Evolutionary conservation across 202 grass and related monocot genomes (phyloP).

Genomic region (Panicum virgatum): DNA sequence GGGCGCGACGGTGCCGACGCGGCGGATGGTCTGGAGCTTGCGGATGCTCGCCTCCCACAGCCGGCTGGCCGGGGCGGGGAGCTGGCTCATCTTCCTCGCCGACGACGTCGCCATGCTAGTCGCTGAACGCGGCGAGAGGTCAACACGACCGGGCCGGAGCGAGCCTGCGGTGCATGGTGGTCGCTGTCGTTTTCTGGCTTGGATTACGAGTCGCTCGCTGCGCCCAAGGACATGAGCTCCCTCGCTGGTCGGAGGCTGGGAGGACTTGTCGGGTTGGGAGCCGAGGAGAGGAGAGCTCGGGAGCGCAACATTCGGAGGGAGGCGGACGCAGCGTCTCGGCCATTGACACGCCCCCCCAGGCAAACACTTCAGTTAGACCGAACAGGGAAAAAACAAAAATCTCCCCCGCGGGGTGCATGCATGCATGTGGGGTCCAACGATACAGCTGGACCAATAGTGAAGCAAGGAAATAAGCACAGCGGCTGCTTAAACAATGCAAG

Average conservation of each 20-base stretch:
- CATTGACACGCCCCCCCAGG: too few species aligned
- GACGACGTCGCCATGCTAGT: background rate
- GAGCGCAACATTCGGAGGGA: slow-evolving; percentile 39
- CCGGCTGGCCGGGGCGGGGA: slow-evolving; percentile 44
- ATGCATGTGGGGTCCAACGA: too few species aligned
- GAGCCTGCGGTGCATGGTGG: background rate
- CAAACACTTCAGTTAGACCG: too few species aligned
- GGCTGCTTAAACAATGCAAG: too few species aligned
- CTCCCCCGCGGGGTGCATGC: too few species aligned
- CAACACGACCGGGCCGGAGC: background rate
- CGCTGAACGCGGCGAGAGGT: background rate
- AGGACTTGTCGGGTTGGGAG: slow-evolving; percentile 13
- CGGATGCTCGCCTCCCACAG: slow-evolving; percentile 57
- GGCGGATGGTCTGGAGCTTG: slow-evolving; percentile 52
- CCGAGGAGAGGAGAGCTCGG: slow-evolving; percentile 36
- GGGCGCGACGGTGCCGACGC: slow-evolving; percentile 28
- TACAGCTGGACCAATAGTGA: too few species aligned
- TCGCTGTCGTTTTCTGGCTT: background rate
- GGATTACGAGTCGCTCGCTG: background rate
- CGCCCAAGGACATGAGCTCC: background rate
- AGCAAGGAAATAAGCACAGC: too few species aligned
- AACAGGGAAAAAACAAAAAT: too few species aligned
- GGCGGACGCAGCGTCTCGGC: background rate
- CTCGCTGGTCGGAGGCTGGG: slow-evolving; percentile 14
- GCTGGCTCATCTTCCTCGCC: slow-evolving; percentile 44